These are phyloP conservation scores for Cytospora schulzeri DNA, from an alignment of 2,329 filamentous ascomycete genomes.

Conservation along the genomic window DNA sequence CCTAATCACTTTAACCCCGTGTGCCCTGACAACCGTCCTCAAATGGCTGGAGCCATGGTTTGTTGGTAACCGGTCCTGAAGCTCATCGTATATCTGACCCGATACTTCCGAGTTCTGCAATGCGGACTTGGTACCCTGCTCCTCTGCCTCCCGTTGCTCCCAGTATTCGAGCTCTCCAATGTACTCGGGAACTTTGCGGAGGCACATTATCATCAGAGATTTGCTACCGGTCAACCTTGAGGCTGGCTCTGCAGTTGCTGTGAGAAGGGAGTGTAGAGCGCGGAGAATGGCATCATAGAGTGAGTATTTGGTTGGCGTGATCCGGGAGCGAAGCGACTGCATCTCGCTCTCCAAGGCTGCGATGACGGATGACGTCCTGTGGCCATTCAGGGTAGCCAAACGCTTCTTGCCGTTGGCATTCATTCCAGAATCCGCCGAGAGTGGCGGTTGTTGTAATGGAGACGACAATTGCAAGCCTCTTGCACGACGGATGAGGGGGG, in stretches of 20 bases:
- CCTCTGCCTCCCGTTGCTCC: conserved; percentile 42
- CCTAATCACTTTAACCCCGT: conserved; percentile 47
- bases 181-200: conserved; percentile 51
- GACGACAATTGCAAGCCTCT: conserved; percentile 36
- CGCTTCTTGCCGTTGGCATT: not conserved
- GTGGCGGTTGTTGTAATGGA: conserved; percentile 28
- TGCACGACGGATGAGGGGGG: conserved; percentile 38
- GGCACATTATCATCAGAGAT: conserved; percentile 52
- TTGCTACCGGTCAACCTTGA: conserved; percentile 29
- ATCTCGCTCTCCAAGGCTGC: conserved; percentile 39
- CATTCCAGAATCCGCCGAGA: not conserved
- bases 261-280: conserved; percentile 48
- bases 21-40: conserved; percentile 47
- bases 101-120: conserved; percentile 44
- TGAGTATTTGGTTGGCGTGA: conserved; percentile 36
- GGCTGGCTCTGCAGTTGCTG: conserved; percentile 38
- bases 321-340: conserved; percentile 36
- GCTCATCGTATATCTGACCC: conserved; percentile 49
- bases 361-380: conserved; percentile 4
- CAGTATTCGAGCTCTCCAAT: conserved; percentile 48
- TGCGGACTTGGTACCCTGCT: conserved; percentile 40
- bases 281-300: conserved; percentile 50
- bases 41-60: conserved; percentile 50
- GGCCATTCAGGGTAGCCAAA: conserved; percentile 27
- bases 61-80: conserved; percentile 47